phyloP scores from a whole-genome alignment of 495 filamentous ascomycete species.

The Hyaloscypha bicolor region DNA sequence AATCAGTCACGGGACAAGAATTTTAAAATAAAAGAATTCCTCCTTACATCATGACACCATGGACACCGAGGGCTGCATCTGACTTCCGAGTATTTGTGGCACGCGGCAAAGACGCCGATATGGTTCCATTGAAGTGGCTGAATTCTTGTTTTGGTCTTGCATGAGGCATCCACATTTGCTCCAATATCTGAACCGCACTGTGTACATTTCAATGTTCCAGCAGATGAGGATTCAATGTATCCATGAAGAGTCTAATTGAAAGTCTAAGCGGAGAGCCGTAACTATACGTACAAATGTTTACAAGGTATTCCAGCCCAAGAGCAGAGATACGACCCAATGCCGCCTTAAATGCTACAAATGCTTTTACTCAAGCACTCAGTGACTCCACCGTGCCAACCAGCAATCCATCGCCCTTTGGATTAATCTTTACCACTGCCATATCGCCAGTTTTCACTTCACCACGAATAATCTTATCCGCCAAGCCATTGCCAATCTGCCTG shows the following conservation, averaged over 20 bases:
- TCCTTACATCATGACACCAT: no score
- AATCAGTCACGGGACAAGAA: no score
- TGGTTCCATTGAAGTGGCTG: no score
- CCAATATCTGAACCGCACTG: no score
- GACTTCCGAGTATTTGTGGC: no score
- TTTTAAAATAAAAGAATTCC: no score
- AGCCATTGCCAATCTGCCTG: constrained; percentile 82
- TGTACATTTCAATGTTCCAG: no score
- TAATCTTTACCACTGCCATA: constrained; percentile 66
- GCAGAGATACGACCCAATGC: constrained; percentile 17
- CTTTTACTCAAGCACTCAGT: background rate
- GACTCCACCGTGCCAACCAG: constrained; percentile 37
- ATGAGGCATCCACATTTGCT: no score
- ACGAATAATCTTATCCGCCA: constrained; percentile 90
- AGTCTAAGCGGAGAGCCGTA: background rate
- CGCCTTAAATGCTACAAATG: constrained; percentile 4
- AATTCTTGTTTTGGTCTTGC: no score
- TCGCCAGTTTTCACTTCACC: constrained; percentile 80
- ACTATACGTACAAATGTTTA: background rate
- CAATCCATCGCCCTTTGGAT: constrained; percentile 53
- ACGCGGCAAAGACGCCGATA: no score
- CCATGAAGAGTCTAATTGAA: background rate
- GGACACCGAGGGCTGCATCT: no score
- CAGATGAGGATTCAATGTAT: background rate
- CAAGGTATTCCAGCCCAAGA: background rate